Percentiles rank a stretch among this genome's conserved stretches.
Conservation (phyloP, 179 eudicot genomes). For the Carnegiea gigantea region DNA sequence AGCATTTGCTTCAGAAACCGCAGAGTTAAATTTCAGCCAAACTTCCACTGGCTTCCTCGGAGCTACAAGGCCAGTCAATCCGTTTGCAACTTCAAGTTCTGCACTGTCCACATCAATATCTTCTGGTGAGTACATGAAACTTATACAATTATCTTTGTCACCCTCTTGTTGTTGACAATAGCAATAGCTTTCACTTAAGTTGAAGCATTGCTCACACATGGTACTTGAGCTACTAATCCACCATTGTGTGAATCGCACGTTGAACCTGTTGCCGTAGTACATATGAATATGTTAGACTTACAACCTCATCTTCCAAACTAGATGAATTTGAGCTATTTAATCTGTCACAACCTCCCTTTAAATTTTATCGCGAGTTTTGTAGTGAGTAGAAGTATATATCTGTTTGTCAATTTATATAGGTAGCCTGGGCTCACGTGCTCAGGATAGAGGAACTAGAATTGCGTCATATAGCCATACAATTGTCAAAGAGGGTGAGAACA, state of each 20-base stretch:
- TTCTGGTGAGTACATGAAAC: constrained; percentile 17
- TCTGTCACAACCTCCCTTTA: background rate
- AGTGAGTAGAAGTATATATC: background rate
- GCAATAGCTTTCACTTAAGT: background rate
- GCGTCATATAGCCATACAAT: constrained; percentile 18
- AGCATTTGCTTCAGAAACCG: constrained; percentile 7
- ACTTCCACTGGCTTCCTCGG: constrained; percentile 9
- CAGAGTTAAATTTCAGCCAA: constrained; percentile 3
- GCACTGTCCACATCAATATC: constrained; percentile 2
- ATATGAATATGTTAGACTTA: background rate
- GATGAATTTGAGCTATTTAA: background rate
- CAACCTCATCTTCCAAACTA: background rate
- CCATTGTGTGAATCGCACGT: background rate
- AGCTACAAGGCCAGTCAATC: background rate
- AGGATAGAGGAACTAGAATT: constrained; percentile 19
- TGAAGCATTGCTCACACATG: background rate
- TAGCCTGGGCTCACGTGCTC: constrained; percentile 5
- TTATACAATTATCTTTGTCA: background rate
- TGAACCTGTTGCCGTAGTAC: background rate
- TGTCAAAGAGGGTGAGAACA: background rate
- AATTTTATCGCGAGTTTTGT: background rate
- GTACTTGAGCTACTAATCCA: background rate
- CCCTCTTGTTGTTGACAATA: background rate
- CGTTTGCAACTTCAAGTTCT: constrained; percentile 16
- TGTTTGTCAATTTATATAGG: background rate